Evolutionary conservation across 73 alveolate species (phyloP).

Genomic region (Symbiodinium pilosum): DNA sequence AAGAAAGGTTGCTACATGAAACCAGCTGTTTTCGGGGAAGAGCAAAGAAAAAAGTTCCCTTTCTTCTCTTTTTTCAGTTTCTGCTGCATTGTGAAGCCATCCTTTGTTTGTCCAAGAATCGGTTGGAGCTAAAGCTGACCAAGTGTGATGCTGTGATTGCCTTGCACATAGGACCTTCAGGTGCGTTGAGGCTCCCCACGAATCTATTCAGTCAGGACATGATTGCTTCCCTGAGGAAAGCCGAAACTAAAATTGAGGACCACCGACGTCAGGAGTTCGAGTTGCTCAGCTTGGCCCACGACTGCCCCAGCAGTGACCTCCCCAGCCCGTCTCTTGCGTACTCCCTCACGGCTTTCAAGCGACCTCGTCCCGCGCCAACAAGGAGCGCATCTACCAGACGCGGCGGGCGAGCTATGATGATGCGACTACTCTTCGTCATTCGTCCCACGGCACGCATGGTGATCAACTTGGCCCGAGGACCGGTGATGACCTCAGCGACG

Average conservation of each 20-base stretch:
- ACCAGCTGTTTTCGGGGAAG: neutral
- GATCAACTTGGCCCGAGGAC: no score
- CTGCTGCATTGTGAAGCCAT: neutral
- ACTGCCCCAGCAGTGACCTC: neutral
- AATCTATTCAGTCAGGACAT: neutral
- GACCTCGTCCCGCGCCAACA: no score
- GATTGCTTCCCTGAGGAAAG: neutral
- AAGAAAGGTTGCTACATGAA: constrained; percentile 4
- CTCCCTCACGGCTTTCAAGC: neutral
- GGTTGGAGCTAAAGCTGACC: neutral
- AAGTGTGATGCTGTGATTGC: neutral
- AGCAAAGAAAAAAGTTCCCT: neutral
- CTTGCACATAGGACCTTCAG: neutral
- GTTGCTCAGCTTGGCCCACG: neutral
- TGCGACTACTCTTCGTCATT: neutral
- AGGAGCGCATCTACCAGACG: no score
- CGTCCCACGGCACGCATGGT: neutral
- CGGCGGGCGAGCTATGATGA: neutral
- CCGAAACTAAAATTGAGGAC: neutral
- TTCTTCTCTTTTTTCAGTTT: neutral
- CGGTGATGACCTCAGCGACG: no score
- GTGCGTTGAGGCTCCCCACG: neutral
- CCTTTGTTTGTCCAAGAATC: neutral
- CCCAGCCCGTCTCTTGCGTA: neutral
- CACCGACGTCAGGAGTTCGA: neutral